phyloP scores from a whole-genome alignment of 2,329 filamentous ascomycete species.

The Mycosphaerelloides madeirae region DNA sequence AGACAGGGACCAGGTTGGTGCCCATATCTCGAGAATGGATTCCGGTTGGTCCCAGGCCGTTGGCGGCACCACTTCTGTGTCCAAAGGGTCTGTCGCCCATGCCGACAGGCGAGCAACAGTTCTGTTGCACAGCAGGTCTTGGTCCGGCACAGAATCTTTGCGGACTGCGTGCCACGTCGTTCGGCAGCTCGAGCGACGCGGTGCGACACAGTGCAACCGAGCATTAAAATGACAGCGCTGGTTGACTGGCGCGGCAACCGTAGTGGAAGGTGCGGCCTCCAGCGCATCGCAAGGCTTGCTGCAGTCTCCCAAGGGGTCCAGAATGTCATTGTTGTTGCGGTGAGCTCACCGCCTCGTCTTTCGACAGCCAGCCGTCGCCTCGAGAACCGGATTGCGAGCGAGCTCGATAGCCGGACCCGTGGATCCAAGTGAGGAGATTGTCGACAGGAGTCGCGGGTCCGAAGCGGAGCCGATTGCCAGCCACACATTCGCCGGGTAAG shows the following conservation, averaged over 20 bases:
- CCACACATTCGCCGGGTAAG: constrained; percentile 16
- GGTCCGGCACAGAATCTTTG: constrained; percentile 1
- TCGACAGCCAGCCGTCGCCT: too few relatives aligned
- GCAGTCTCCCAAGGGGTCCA: constrained; percentile 11
- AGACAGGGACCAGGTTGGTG: constrained; percentile 6
- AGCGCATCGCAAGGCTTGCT: constrained; percentile 13
- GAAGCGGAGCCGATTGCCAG: constrained; percentile 11
- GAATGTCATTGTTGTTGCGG: constrained; percentile 17
- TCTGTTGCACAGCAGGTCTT: constrained; percentile 16
- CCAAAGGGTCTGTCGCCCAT: constrained; percentile 1
- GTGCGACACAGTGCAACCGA: constrained; percentile 12
- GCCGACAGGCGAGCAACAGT: constrained; percentile 23
- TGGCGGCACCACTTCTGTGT: constrained; percentile 2
- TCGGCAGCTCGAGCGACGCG: constrained; percentile 20
- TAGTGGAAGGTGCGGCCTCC: neutral
- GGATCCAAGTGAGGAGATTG: neutral
- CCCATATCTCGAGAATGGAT: constrained; percentile 2
- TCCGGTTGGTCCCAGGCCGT: constrained; percentile 4
- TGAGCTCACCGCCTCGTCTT: constrained; percentile 21
- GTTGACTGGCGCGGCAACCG: constrained; percentile 15
- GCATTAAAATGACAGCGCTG: constrained; percentile 19
- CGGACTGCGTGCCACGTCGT: constrained; percentile 13
- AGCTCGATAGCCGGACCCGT: neutral
- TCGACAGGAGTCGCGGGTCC: constrained; percentile 2
- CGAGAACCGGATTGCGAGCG: neutral